phyloP scores from a whole-genome alignment of 495 filamentous ascomycete genomes.

The Tetracladium marchalianum region DNA sequence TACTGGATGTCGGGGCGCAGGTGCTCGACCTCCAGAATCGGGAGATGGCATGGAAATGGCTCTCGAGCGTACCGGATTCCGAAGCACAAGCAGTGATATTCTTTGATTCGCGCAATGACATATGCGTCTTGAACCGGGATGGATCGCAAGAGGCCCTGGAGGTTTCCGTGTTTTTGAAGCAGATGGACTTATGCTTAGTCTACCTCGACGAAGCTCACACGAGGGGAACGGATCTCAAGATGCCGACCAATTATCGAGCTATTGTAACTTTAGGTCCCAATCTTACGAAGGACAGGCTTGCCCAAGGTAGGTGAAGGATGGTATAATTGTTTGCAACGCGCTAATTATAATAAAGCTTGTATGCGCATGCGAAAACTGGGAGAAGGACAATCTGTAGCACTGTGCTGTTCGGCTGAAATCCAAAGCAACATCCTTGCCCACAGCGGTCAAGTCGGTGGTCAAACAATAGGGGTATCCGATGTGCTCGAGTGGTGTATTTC shows the following conservation, averaged over 20 bases:
- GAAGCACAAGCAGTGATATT: conserved; percentile 42
- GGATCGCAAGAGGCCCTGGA: conserved; percentile 40
- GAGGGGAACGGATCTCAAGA: conserved; percentile 59
- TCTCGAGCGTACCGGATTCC: conserved; percentile 19
- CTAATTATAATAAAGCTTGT: conserved; percentile 40
- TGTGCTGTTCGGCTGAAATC: conserved; percentile 46
- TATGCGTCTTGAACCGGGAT: conserved; percentile 32
- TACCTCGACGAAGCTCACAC: conserved; percentile 74
- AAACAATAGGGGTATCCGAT: conserved; percentile 30
- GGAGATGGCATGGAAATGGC: conserved; percentile 40
- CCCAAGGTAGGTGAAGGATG: conserved; percentile 50
- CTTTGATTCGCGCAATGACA: conserved; percentile 39
- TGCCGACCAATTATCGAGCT: conserved; percentile 49
- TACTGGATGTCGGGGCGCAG: conserved; percentile 69
- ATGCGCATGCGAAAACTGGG: conserved; percentile 59
- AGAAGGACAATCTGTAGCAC: conserved; percentile 50
- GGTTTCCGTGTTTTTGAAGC: conserved; percentile 48
- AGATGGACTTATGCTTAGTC: conserved; percentile 54
- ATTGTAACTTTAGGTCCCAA: conserved; percentile 59
- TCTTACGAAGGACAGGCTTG: conserved; percentile 62
- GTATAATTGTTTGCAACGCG: conserved; percentile 4
- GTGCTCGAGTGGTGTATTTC: conserved; percentile 50
- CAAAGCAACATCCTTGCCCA: conserved; percentile 6
- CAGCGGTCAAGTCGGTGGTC: background rate
- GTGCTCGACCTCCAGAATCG: conserved; percentile 54